Evolutionary conservation across 306 rosid genomes (phyloP), one percentile per base, ranked within the genome.

Genomic region (Sophora flavescens): DNA sequence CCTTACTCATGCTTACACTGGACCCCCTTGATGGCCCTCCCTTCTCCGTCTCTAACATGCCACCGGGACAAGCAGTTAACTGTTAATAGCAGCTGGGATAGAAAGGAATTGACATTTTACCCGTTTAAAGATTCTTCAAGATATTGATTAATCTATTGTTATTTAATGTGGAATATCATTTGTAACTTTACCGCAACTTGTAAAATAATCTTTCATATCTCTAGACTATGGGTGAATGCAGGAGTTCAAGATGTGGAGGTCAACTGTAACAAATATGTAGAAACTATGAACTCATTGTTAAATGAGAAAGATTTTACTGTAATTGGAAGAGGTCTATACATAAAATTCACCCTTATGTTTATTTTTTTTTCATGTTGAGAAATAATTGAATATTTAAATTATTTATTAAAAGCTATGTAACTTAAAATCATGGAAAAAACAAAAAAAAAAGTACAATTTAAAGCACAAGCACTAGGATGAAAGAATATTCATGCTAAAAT

Each of bases 171-270:
- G 13, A 71, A 36, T 44, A 11, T 68, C 44, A 67, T 74, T 53
- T 66, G 54, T 75, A 16, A 51, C 51, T 8, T 67, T 12, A 57
- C 66, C 77, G 82, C 42, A 81, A 69, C 72, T 72, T 72, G 79
- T 58, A 52, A 78, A 67, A 32, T 67, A 70, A 53, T 78, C 50
- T 63, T 61, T 53, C 71, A 16, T 54, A 42, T 61, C 56, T 38
- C 56, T 38, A 68, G 52, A 33, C 6, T 10, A 50, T 70, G 53
- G 83, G 60, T 79, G 71, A 52, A 41, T 44, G 12, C 61, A 58
- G 26, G 70, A 48, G 80, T 70, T 62, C 56, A 57, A 70, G 66
- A 10, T 52, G 69, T 47, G 45, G 48, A 41, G 56, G 64, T 38
- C 58, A 78, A 61, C 74, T 30, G 54, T 60, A 64, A 75, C 41